Conservation (phyloP, 805 yeast genomes). For the Pichia insulana region DNA sequence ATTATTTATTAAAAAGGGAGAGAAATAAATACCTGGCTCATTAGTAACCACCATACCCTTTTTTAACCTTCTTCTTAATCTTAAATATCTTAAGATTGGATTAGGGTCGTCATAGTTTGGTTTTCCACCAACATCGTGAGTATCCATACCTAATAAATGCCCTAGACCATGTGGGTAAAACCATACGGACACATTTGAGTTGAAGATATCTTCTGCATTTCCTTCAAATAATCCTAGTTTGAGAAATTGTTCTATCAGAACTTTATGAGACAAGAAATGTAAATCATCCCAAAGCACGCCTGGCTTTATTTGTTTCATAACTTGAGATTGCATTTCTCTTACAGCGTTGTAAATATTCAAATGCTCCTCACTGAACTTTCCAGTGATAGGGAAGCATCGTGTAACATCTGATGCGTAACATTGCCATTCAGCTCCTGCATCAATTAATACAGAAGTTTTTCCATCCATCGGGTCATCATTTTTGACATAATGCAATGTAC, state of each 20-base stretch:
- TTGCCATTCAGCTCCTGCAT: constrained; percentile 97
- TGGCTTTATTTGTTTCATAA: constrained; percentile 68
- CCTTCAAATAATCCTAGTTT: constrained; percentile 69
- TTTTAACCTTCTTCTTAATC: constrained; percentile 67
- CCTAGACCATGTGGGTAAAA: constrained; percentile 97
- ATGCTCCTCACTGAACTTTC: constrained; percentile 85
- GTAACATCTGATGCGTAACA: constrained; percentile 92
- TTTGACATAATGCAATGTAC: constrained; percentile 82
- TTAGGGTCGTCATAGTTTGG: constrained; percentile 82
- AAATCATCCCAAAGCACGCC: constrained; percentile 82
- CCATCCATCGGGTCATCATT: constrained; percentile 59
- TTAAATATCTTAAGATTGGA: constrained; percentile 64
- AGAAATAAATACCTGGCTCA: constrained; percentile 93
- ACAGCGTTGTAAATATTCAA: constrained; percentile 75
- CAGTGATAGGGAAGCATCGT: constrained; percentile 86
- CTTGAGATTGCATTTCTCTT: constrained; percentile 67
- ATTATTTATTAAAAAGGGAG: constrained; percentile 62
- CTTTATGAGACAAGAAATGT: constrained; percentile 71
- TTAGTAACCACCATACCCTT: constrained; percentile 83
- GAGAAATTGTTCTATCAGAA: constrained; percentile 63
- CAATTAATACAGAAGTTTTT: constrained; percentile 67
- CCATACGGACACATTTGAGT: constrained; percentile 61
- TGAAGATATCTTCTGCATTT: constrained; percentile 53
- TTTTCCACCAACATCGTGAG: constrained; percentile 90
- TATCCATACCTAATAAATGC: constrained; percentile 87